Base-by-base conservation (phyloP, 495 filamentous ascomycete species). In the Paragyromitra xinjiangensis region DNA sequence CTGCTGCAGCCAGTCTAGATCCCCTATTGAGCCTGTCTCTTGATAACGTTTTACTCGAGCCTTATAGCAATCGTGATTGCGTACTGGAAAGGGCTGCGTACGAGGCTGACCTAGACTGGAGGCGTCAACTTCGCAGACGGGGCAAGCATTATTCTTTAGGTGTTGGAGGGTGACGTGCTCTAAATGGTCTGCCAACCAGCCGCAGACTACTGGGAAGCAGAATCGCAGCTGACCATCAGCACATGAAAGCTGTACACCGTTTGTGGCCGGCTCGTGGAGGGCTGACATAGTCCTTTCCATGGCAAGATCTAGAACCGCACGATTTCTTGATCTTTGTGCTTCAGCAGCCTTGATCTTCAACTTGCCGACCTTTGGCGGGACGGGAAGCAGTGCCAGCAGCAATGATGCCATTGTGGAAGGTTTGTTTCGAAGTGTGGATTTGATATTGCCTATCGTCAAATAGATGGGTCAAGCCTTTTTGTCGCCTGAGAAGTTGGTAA, bases 381-480 rank as follows among this genome's bases (percentile, higher is more conserved):
- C 44, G 3, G 73, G 72, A 16, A 80, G 48, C 0, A 77, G 40
- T 9, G 40, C 62, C n/a, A 80, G 53, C 1, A 69, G 51, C 2
- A 81, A 11, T 4, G 61, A 8, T 1, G 62, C 58, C 26, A 70
- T 55, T n/a, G 14, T 11, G 6, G 37, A 40, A 6, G 40, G 59
- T 37, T 45, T 77, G 16, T 68, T 78, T 12, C 39, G 65, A 19
- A 73, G 5, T 0, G 39, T 34, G 0, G 72, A 64, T 11, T 19
- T 26, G 14, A 74, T 69, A 58, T 81, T 81, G 29, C 78, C 59
- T 9, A 78, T 68, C 1, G 44, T 78, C 5, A 81, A 51, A 58
- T 81, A 73, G 22, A 80, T 19, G 0, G 62, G 64, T 72, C 66
- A 81, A 1, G 53, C 61, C 34, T 80, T 73, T 29, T 68, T 79